A percentile compares a stretch with the other conserved stretches of the same genome.
Conservation (phyloP, 805 yeast species). For the Ogataea paraovalis region DNA sequence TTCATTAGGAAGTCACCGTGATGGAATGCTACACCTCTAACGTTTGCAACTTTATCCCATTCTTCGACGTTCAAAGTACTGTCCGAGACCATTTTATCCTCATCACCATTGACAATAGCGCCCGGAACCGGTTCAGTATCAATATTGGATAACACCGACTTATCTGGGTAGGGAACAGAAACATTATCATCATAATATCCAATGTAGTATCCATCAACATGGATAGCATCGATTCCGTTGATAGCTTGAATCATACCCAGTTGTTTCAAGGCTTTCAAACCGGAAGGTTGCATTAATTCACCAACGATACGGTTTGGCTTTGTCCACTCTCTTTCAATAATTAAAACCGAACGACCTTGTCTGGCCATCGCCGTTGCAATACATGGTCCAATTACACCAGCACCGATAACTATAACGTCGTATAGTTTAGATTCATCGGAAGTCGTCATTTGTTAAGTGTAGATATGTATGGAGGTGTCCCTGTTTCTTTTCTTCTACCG, state of each 20-base stretch:
- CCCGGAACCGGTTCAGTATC: conserved; percentile 45
- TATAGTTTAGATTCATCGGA: conserved; percentile 30
- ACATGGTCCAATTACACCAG: conserved; percentile 97
- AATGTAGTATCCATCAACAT: conserved; percentile 77
- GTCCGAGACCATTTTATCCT: conserved; percentile 42
- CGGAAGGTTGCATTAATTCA: conserved; percentile 95
- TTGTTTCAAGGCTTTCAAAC: conserved; percentile 77
- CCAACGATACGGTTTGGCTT: conserved; percentile 97
- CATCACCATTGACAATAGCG: conserved; percentile 56
- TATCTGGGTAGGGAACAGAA: conserved; percentile 67
- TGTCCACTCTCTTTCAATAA: conserved; percentile 84
- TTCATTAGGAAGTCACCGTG: conserved; percentile 86
- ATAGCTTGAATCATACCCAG: conserved; percentile 78
- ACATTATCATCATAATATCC: conserved; percentile 58
- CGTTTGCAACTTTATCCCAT: conserved; percentile 57
- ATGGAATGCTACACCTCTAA: conserved; percentile 82
- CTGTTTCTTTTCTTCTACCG: neutral
- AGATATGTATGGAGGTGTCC: neutral
- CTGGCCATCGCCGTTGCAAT: conserved; percentile 86
- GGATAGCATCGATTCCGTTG: conserved; percentile 72
- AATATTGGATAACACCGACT: conserved; percentile 42
- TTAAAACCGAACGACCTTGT: conserved; percentile 78
- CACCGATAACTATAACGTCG: conserved; percentile 93
- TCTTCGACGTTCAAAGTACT: conserved; percentile 47
- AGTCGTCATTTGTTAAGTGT: neutral